Conservation (phyloP, 306 rosid species). For the Rosa persica region DNA sequence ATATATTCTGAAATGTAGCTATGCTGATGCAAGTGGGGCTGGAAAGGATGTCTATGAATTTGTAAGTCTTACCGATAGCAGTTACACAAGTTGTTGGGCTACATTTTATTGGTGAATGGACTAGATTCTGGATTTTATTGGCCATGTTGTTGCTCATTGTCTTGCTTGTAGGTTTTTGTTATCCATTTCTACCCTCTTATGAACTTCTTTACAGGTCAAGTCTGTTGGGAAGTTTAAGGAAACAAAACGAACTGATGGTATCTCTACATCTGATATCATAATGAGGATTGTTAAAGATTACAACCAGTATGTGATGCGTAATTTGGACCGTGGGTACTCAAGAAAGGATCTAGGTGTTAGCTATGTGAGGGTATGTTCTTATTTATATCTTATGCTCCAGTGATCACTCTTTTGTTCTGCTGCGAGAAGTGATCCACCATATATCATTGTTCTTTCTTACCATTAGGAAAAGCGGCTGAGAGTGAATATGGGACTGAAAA, state of each 20-base stretch:
- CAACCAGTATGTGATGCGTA: constrained; percentile 92
- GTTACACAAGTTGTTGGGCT: background rate
- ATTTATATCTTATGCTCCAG: constrained; percentile 15
- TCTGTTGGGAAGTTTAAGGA: constrained; percentile 85
- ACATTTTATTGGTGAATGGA: background rate
- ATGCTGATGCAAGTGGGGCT: constrained; percentile 93
- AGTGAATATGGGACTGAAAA: constrained; percentile 90
- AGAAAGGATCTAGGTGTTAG: constrained; percentile 98
- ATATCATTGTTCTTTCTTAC: background rate
- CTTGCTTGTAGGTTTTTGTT: background rate
- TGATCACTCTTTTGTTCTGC: background rate
- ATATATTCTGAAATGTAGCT: constrained; percentile 40
- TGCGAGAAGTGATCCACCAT: background rate
- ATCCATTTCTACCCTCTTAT: background rate
- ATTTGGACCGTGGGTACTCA: constrained; percentile 94
- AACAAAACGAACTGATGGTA: constrained; percentile 90
- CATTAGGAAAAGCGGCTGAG: constrained; percentile 83
- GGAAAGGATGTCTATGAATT: constrained; percentile 96
- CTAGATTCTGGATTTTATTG: background rate
- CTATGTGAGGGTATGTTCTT: constrained; percentile 77
- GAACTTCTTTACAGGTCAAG: constrained; percentile 57
- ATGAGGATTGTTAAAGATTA: constrained; percentile 98
- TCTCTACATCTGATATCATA: constrained; percentile 91
- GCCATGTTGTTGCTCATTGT: background rate
- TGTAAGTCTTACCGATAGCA: constrained; percentile 46